These are phyloP conservation scores for Phytophthora foliorum DNA, from an alignment of 352 stramenopile species.

Conservation along the genomic window DNA sequence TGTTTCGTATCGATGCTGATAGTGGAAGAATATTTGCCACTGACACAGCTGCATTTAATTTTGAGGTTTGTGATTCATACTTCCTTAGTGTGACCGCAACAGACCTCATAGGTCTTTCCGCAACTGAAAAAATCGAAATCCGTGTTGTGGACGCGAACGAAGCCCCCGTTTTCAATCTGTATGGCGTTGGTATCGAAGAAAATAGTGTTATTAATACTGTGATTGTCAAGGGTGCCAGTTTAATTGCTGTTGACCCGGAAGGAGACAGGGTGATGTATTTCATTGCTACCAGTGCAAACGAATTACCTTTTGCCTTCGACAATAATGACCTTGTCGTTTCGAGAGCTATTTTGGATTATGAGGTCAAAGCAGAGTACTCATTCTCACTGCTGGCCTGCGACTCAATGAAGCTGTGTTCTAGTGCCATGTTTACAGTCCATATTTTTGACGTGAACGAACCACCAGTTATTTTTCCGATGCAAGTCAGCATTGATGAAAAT, in stretches of 20 bases:
- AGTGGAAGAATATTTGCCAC: slow-evolving; percentile 51
- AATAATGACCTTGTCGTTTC: slow-evolving; percentile 29
- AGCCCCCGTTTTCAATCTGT: slow-evolving; percentile 44
- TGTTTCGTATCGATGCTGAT: slow-evolving; percentile 55
- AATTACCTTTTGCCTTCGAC: slow-evolving; percentile 29
- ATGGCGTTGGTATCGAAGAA: slow-evolving; percentile 22
- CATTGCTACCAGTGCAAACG: background rate
- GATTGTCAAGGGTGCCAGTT: slow-evolving; percentile 9
- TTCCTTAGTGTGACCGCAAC: slow-evolving; percentile 33
- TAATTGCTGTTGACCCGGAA: slow-evolving; percentile 32
- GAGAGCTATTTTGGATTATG: slow-evolving; percentile 26
- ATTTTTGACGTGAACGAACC: slow-evolving; percentile 39
- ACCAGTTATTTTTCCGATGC: slow-evolving; percentile 21
- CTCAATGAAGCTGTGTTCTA: slow-evolving; percentile 14
- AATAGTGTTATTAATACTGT: slow-evolving; percentile 31
- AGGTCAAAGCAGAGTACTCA: slow-evolving; percentile 13
- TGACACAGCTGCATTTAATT: slow-evolving; percentile 54
- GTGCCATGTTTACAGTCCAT: slow-evolving; percentile 15
- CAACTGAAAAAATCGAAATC: slow-evolving; percentile 40
- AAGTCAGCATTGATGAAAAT: slow-evolving; percentile 32
- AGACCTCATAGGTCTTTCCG: slow-evolving; percentile 46
- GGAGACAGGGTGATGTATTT: slow-evolving; percentile 18
- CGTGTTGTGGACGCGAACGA: slow-evolving; percentile 58
- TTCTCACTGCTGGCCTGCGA: slow-evolving; percentile 33
- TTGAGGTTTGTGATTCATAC: slow-evolving; percentile 38